These are phyloP conservation scores for Blastobotrys terrestris DNA, from an alignment of 805 yeast genomes.

Conservation along the genomic window DNA sequence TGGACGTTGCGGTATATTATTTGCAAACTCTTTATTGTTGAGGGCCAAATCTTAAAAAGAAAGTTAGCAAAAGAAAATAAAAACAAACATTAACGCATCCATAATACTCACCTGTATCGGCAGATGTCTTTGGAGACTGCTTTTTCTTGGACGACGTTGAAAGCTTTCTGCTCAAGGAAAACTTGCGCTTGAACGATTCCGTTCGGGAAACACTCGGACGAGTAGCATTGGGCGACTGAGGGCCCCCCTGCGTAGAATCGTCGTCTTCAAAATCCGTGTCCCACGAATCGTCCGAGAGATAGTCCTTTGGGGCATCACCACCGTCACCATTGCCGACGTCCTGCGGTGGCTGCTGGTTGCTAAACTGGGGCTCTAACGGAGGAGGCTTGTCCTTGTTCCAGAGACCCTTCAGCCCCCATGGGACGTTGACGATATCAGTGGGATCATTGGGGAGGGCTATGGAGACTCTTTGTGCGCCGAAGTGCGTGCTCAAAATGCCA, in stretches of 20 bases:
- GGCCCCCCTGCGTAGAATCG: not conserved
- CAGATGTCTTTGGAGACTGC: conserved; percentile 2
- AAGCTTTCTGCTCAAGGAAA: conserved; percentile 8
- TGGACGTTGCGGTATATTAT: not conserved
- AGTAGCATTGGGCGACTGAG: not conserved
- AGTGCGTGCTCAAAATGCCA: conserved; percentile 21
- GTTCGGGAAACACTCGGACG: conserved; percentile 3
- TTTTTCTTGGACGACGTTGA: conserved; percentile 4
- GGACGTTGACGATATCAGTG: conserved; percentile 28
- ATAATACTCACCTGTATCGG: not conserved
- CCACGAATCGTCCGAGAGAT: conserved; percentile 7
- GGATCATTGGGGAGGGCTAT: conserved; percentile 27
- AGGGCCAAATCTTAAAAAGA: not conserved
- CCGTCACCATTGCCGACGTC: not conserved
- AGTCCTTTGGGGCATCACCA: conserved; percentile 1
- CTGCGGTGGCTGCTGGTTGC: not conserved
- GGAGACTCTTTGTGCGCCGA: conserved; percentile 26
- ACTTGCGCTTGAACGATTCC: conserved; percentile 10
- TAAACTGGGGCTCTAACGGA: conserved; percentile 5
- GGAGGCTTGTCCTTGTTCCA: conserved; percentile 20
- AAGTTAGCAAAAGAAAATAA: no score
- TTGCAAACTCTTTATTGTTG: not conserved
- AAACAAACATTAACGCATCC: no score
- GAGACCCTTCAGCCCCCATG: conserved; percentile 31
- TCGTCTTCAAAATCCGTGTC: conserved; percentile 11